Base-by-base conservation (phyloP, 306 rosid species). In the Trichosanthes cucumerina region DNA sequence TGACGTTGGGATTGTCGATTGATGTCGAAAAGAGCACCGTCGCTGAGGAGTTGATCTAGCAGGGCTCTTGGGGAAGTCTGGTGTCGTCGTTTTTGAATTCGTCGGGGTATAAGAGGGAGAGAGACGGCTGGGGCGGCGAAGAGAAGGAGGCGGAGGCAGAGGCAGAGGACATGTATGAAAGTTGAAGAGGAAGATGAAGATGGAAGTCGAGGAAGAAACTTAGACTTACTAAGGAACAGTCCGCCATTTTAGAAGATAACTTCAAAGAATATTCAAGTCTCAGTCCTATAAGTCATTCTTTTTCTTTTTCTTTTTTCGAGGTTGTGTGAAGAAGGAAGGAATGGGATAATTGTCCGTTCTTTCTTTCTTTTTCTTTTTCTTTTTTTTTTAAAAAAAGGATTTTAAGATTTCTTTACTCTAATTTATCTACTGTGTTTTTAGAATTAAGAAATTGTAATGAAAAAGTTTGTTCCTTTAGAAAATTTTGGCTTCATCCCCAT, bases 181-280 rank as follows among this genome's bases (percentile, higher is more conserved):
- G 70, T 73, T n/a, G 85, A 54, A 21, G 83, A 80, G 56, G 88
- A 80, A 15, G 89, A 90, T 15, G 90, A 83, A 24, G 81, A 66
- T 19, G 88, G 86, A 72, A 83, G 84, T 81, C 89, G 4, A 86
- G 91, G 79, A 95, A 95, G 89, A 95, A 95, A 82, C 97, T 95
- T 24, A 86, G 97, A 83, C 93, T 95, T 70, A 87, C 91, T 23
- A 91, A 91, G 86, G 57, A 92, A 63, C 98, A 95, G 83, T 87
- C 98, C 3, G 85, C 85, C 53, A 46, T 89, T 38, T 83, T 95
- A 58, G 98, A 95, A 75, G 91, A 88, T 33, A 88, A 82, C 81
- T 89, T 89, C 79, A 87, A 81, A 82, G 82, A 87, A 19, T 89
- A 89, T 69, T 36, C 93, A 38, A 89, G 97, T 80, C 96, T 95